A percentile compares a stretch with the other conserved stretches of the same genome.
These are phyloP conservation scores for Immersiporthe knoxdaviesiana DNA, from an alignment of 2,329 filamentous ascomycete species.

Conservation along the genomic window DNA sequence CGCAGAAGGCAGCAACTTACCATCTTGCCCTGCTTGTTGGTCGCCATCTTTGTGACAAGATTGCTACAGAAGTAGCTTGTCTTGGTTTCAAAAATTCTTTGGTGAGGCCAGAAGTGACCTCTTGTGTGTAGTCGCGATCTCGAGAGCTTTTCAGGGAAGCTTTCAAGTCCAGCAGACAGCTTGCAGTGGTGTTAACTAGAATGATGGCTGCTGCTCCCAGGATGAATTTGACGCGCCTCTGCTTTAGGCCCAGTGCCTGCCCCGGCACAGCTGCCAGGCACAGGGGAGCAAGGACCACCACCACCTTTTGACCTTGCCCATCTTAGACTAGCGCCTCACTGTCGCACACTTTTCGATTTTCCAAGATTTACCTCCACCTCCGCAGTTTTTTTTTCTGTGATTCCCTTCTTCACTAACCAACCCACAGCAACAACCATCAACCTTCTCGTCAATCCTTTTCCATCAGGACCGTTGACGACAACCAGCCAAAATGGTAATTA, in stretches of 20 bases:
- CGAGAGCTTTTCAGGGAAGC: conserved; percentile 42
- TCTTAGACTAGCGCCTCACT: conserved; percentile 29
- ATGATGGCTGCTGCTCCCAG: conserved; percentile 16
- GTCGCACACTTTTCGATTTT: conserved; percentile 28
- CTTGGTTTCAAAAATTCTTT: conserved; percentile 50
- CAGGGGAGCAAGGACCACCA: conserved; percentile 33
- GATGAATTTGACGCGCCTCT: conserved; percentile 31
- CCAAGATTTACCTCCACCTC: conserved; percentile 18
- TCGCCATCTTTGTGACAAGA: conserved; percentile 60
- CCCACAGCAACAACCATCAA: conserved; percentile 23
- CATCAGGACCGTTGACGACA: conserved; percentile 29
- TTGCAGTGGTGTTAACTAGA: conserved; percentile 1
- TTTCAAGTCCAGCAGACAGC: conserved; percentile 48
- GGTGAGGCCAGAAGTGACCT: conserved; percentile 42
- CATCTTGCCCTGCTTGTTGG: conserved; percentile 99
- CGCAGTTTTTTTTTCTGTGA: conserved; percentile 9
- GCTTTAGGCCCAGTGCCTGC: conserved; percentile 23
- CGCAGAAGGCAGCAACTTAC: conserved; percentile 61
- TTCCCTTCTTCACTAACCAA: conserved; percentile 17
- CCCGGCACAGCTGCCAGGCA: background rate
- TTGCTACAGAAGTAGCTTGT: conserved; percentile 49
- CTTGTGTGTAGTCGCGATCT: conserved; percentile 42
- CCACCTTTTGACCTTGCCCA: conserved; percentile 29
- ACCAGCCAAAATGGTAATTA: conserved; percentile 44
- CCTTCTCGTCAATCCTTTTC: conserved; percentile 27